Evolutionary conservation across 2,329 filamentous ascomycete genomes (phyloP).

Genomic region (Colletotrichum falcatum): DNA sequence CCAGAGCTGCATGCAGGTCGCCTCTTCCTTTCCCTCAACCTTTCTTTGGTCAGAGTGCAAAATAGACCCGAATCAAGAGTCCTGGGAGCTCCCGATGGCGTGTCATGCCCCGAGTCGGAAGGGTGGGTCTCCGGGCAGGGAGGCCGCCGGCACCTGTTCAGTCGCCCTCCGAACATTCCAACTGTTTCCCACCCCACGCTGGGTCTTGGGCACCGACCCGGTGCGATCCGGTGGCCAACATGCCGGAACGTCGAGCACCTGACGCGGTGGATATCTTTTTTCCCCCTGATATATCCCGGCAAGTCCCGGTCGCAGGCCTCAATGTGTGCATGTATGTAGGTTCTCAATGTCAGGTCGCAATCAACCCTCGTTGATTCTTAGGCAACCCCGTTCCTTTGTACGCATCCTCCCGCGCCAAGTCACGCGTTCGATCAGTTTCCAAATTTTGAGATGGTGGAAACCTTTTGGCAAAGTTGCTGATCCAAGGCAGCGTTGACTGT

Average conservation of each 20-base stretch:
- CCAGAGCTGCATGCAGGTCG: not conserved
- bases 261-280: not conserved
- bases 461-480: not conserved
- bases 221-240: constrained; percentile 5
- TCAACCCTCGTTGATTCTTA: not conserved
- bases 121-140: constrained; percentile 21
- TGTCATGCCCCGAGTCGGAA: constrained; percentile 1
- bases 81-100: not conserved
- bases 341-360: no score
- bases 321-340: not conserved
- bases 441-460: not conserved
- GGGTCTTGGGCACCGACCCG: constrained; percentile 1
- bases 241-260: not conserved
- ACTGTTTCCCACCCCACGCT: not conserved
- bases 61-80: not conserved
- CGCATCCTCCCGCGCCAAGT: constrained; percentile 1
- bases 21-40: not conserved
- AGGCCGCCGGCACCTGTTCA: constrained; percentile 10
- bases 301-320: not conserved
- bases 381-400: not conserved
- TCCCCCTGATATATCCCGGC: not conserved
- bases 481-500: not conserved
- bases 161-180: constrained; percentile 7
- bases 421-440: constrained; percentile 6
- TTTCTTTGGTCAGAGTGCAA: not conserved